Base-by-base conservation (phyloP, 805 yeast genomes). In the Saccharomycopsis sp. region DNA sequence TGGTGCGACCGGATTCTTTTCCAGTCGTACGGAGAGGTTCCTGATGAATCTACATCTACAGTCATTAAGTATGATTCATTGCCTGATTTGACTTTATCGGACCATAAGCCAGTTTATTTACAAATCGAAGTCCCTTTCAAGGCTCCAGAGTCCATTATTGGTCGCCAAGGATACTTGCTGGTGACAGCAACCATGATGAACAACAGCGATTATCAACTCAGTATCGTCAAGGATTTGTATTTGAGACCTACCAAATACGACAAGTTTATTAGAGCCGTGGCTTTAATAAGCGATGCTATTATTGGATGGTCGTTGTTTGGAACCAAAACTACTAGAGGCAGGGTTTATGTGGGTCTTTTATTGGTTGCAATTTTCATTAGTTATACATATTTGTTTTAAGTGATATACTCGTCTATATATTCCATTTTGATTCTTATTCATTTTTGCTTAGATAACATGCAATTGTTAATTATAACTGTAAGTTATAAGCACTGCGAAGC, bases 1-100 rank as follows among this genome's bases (percentile, higher is more conserved):
- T 92, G 96, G 96, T 91, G 97, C 70, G 98, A 92, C 68, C 72
- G 98, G 56, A 80, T 92, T 3, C 68, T 92, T 52, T 89, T 74
- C 65, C 79, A 80, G 57, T 67, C 75, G 1, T 81, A 84, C 59
- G 64, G 68, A 5, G 56, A 61, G 17, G 59, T 41, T 60, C 55
- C 50, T 54, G 1, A 56, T 75, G 14, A 25, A n/a, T 24, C 47
- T 3, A 29, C 52, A 38, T 25, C 17, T 17, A 54, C 41, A 29
- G 49, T 58, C 2, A 19, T 44, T 12, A 66, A 68, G 2, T 90
- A 90, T 69, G 65, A 71, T 29, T 75, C 87, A 3, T 64, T 87
- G 5, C 68, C 73, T 1, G 68, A 73, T 0, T 70, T 86, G 44
- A 70, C 72, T 3, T 73, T 76, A 23, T 87, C 96, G 0, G 97